phyloP scores from a whole-genome alignment of 768 basidiomycete genomes.

The Lentinula aciculospora region DNA sequence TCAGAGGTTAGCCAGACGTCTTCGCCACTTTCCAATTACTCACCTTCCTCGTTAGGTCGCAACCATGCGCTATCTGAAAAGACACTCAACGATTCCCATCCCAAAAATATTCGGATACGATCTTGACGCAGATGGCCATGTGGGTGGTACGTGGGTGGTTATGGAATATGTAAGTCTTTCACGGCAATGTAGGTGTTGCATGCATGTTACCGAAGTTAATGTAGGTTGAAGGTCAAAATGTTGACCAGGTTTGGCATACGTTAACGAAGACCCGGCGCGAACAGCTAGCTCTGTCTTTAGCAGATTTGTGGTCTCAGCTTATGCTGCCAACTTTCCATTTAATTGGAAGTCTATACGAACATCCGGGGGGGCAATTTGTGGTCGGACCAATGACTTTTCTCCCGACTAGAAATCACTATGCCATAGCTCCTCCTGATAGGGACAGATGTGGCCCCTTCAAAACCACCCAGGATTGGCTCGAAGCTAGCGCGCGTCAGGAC shows the following conservation, averaged over 20 bases:
- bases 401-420: not conserved
- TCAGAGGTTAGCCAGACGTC: slow-evolving; percentile 4
- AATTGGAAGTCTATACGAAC: slow-evolving; percentile 9
- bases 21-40: not conserved
- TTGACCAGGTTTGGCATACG: not conserved
- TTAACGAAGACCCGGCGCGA: slow-evolving; percentile 3
- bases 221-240: not conserved
- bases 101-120: slow-evolving; percentile 9
- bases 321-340: slow-evolving; percentile 4
- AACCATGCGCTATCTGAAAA: slow-evolving; percentile 8
- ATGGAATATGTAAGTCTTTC: slow-evolving; percentile 11
- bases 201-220: not conserved
- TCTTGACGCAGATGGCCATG: slow-evolving; percentile 5
- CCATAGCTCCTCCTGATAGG: slow-evolving; percentile 1
- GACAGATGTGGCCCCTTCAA: slow-evolving; percentile 10
- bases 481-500: slow-evolving; percentile 7
- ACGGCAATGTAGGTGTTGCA: not conserved
- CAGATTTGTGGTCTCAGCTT: slow-evolving; percentile 9
- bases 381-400: slow-evolving; percentile 10
- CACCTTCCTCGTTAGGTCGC: slow-evolving; percentile 5
- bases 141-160: slow-evolving; percentile 11
- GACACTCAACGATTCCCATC: slow-evolving; percentile 8
- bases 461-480: slow-evolving; percentile 4
- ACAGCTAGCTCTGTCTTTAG: slow-evolving; percentile 2
- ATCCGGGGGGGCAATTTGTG: not conserved